phyloP scores from a whole-genome alignment of 2,329 filamentous ascomycete genomes.

The Aurifilum marmelostoma region DNA sequence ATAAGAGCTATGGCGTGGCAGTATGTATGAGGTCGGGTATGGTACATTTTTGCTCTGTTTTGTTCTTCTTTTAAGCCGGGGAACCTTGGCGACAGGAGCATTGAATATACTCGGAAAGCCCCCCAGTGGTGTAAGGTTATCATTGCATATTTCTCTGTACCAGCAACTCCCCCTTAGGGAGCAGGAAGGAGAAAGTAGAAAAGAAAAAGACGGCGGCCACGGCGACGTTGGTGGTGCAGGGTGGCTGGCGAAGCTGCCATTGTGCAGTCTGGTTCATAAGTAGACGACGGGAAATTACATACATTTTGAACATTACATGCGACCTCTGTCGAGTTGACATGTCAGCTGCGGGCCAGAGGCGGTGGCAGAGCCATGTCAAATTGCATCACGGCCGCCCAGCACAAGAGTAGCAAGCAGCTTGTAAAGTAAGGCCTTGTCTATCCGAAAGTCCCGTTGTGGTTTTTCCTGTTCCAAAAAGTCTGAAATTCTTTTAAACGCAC shows the following conservation, averaged over 20 bases:
- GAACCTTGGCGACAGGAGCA: constrained; percentile 4
- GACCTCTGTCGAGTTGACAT: not conserved
- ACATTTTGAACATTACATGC: not conserved
- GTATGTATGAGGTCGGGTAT: constrained; percentile 10
- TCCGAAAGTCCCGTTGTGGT: too few relatives aligned
- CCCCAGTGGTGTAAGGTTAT: constrained; percentile 4
- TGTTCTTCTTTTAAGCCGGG: not conserved
- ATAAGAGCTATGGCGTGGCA: not conserved
- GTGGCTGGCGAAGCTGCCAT: constrained; percentile 12
- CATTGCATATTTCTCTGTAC: constrained; percentile 22
- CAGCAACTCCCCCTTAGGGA: constrained; percentile 7
- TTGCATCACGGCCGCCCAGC: too few relatives aligned
- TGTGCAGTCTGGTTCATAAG: constrained; percentile 14
- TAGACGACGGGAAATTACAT: constrained; percentile 4
- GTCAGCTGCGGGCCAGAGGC: not conserved
- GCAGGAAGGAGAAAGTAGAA: not conserved
- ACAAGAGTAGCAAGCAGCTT: not conserved
- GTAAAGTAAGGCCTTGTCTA: not conserved
- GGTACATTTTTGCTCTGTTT: not conserved
- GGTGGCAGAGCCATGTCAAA: not conserved
- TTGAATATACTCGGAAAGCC: constrained; percentile 11
- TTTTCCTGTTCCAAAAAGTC: too few relatives aligned
- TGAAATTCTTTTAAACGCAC: not conserved
- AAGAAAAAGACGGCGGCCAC: not conserved
- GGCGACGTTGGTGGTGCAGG: constrained; percentile 5